Percentiles rank a stretch among this genome's conserved stretches.
Evolutionary conservation across 352 stramenopile genomes (phyloP).

Genomic region (Globisporangium cystogenes): DNA sequence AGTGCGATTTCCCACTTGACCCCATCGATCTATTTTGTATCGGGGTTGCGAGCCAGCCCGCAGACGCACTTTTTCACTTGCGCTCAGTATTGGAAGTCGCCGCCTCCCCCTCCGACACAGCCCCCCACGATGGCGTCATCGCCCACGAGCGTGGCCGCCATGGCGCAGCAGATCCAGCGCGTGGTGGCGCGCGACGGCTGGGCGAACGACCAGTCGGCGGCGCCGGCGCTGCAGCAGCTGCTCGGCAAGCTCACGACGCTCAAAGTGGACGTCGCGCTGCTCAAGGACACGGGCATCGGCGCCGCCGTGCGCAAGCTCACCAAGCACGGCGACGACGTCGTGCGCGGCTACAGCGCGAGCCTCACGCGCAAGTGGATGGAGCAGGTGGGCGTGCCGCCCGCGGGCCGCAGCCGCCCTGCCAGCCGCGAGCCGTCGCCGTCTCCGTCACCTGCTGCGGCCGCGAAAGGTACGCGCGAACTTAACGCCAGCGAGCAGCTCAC

Average conservation of each 20-base stretch:
- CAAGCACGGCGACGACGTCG: constrained; percentile 80
- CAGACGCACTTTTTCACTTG: background rate
- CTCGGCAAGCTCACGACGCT: constrained; percentile 73
- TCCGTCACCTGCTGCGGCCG: constrained; percentile 1
- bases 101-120: too few species aligned
- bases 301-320: constrained; percentile 80
- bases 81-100: background rate
- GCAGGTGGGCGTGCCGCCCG: constrained; percentile 44
- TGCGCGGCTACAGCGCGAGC: constrained; percentile 73
- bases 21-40: background rate
- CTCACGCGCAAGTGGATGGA: constrained; percentile 83
- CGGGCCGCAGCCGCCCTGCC: constrained; percentile 1
- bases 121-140: background rate
- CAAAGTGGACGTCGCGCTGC: constrained; percentile 66
- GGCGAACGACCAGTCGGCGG: constrained; percentile 50
- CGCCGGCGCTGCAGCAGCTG: constrained; percentile 57
- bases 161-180: constrained; percentile 68
- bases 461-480: constrained; percentile 2
- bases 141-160: constrained; percentile 28
- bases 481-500: background rate
- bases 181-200: constrained; percentile 60
- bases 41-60: background rate
- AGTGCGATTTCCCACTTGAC: background rate
- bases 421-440: constrained; percentile 2
- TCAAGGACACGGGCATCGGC: constrained; percentile 75